Conservation (phyloP, 2,329 filamentous ascomycete species). For the Arachnomyces sp. region DNA sequence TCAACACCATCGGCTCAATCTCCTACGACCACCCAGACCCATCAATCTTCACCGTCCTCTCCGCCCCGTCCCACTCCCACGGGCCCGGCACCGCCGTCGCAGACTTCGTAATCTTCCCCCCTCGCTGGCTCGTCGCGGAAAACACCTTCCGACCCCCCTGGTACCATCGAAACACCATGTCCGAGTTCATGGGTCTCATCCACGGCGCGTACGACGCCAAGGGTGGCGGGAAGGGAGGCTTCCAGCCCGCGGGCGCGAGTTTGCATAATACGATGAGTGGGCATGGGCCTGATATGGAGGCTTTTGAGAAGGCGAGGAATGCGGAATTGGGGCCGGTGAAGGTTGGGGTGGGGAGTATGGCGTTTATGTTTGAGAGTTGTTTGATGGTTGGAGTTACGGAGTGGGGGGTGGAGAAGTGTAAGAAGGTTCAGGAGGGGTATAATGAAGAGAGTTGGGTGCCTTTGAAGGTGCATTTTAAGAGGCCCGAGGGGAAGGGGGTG, state of each 20-base stretch:
- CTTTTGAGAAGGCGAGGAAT: slow-evolving; percentile 49
- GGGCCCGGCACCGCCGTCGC: slow-evolving; percentile 52
- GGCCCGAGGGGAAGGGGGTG: slow-evolving; percentile 37
- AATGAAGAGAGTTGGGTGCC: slow-evolving; percentile 74
- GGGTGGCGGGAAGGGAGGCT: slow-evolving; percentile 45
- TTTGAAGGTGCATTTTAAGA: slow-evolving; percentile 56
- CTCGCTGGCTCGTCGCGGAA: slow-evolving; percentile 56
- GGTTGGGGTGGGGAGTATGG: slow-evolving; percentile 53
- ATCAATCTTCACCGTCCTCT: slow-evolving; percentile 64
- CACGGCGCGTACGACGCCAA: slow-evolving; percentile 55
- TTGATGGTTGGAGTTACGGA: slow-evolving; percentile 66
- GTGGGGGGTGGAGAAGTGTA: slow-evolving; percentile 63
- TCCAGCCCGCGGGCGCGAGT: slow-evolving; percentile 54
- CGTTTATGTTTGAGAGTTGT: slow-evolving; percentile 59
- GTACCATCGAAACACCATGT: slow-evolving; percentile 60
- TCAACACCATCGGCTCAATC: slow-evolving; percentile 66
- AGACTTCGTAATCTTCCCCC: slow-evolving; percentile 60
- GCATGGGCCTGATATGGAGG: slow-evolving; percentile 52
- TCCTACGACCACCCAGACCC: slow-evolving; percentile 73
- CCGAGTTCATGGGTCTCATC: slow-evolving; percentile 60
- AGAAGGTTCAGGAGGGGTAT: slow-evolving; percentile 65
- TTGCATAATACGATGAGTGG: slow-evolving; percentile 67
- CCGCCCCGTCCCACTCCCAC: slow-evolving; percentile 45
- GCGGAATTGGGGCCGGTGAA: slow-evolving; percentile 48
- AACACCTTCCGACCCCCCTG: slow-evolving; percentile 55